Evolutionary conservation across 768 basidiomycete genomes (phyloP), one percentile per base, ranked within the genome.

Genomic region (Leccinum broughii): DNA sequence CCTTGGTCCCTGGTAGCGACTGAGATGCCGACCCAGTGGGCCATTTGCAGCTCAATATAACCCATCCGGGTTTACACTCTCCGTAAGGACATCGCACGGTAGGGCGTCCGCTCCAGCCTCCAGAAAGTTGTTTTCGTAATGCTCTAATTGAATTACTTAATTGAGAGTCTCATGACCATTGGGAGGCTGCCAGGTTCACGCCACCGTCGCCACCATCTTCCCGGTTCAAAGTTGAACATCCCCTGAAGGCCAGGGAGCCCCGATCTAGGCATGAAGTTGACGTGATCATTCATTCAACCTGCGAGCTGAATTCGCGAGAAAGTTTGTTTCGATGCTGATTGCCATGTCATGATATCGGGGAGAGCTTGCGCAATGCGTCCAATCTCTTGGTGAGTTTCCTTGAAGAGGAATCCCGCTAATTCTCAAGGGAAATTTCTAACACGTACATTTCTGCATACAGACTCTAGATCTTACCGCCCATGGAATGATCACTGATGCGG

Each of bases 211-310:
- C 32, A 20, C 39, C 50, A 37, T 54, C 7, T 30, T 32, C 9
- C 37, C 59, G 64, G 58, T 39, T 66, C 65, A 66, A 57, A 35
- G 56, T 57, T 66, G 52, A 66, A 41, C 57, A 35, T 5, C 35
- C 35, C 35, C 35, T 35, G 35, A 14, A 35, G 35, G 35, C 14
- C 35, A 35, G 13, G 35, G 35, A 35, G 37, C 6, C 15, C 39
- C 39, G 17, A 39, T 17, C 3, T 39, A 39, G 39, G 14, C 10
- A 26, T 22, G 10, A 7, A 24, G 46, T 53, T 53, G 22, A 34
- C 24, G 32, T 37, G 6, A 13, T 8, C 32, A 24, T 44, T 14
- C 37, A 61, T 20, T 52, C 22, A 15, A n/a, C 30, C 17, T 53
- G 52, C 39, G n/a, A 8, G 44, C 26, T 14, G 24, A 52, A 24